These are phyloP conservation scores for Colletotrichum trifolii DNA, from an alignment of 2,329 filamentous ascomycete genomes.

Conservation along the genomic window DNA sequence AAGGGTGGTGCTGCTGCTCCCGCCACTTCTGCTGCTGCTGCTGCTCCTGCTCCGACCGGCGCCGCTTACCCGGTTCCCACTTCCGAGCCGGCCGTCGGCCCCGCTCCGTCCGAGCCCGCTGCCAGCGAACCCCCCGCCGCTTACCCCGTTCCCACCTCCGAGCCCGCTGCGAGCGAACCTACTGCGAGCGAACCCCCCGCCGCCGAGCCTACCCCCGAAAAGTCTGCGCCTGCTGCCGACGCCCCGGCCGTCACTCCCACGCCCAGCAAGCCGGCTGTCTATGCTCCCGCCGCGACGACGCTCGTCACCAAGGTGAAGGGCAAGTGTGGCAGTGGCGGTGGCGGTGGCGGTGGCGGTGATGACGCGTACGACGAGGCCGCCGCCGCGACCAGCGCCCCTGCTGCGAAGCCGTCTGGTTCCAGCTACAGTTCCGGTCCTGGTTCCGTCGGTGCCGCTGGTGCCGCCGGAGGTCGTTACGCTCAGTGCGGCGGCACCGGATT, in stretches of 20 bases:
- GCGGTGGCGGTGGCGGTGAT: no score
- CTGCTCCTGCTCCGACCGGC: not conserved
- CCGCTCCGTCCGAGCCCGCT: conserved; percentile 19
- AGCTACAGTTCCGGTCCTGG: conserved; percentile 5
- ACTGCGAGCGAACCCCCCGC: not conserved
- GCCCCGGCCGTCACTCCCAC: conserved; percentile 14
- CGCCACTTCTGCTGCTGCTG: not conserved
- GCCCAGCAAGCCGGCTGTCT: conserved; percentile 11
- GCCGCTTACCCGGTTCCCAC: not conserved
- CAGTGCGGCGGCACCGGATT: conserved; percentile 53
- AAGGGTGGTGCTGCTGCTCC: conserved; percentile 8
- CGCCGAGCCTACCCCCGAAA: conserved; percentile 1
- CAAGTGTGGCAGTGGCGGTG: conserved; percentile 16
- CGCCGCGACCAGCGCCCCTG: conserved; percentile 9
- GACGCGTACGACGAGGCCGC: conserved; percentile 6
- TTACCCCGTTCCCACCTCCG: not conserved
- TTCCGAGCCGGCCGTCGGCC: not conserved
- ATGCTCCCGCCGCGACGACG: conserved; percentile 7
- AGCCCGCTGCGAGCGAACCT: not conserved
- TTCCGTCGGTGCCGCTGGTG: conserved; percentile 36
- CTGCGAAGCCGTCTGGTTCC: not conserved
- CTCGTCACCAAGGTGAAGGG: conserved; percentile 26
- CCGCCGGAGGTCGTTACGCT: conserved; percentile 42
- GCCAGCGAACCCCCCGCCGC: not conserved
- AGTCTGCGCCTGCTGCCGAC: not conserved